phyloP scores from a whole-genome alignment of 148 eudicot species.

The Silene uniflora region DNA sequence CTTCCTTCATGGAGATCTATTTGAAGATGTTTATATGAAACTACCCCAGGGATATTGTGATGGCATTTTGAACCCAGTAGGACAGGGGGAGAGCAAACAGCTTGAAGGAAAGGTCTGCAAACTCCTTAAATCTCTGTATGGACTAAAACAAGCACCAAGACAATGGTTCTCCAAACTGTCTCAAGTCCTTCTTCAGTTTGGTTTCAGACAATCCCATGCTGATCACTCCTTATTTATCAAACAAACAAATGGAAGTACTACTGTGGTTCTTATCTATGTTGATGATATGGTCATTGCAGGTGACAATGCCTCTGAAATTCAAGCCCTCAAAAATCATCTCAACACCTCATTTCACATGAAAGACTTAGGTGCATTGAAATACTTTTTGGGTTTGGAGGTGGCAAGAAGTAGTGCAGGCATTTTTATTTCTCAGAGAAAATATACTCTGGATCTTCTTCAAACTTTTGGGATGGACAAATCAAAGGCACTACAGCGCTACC shows the following conservation, averaged over 20 bases:
- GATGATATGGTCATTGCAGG: neutral
- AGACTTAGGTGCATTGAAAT: neutral
- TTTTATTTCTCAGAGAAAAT: conserved; percentile 2
- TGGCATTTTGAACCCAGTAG: no score
- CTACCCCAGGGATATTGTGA: neutral
- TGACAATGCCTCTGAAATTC: neutral
- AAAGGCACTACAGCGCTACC: neutral
- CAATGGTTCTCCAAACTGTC: neutral
- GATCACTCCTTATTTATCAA: neutral
- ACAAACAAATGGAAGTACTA: neutral
- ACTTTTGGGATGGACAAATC: neutral
- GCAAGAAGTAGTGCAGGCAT: neutral
- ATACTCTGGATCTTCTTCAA: neutral
- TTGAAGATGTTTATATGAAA: neutral
- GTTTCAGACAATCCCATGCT: neutral
- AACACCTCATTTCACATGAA: neutral
- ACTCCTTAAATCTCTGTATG: neutral
- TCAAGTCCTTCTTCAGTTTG: neutral
- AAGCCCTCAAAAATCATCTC: neutral
- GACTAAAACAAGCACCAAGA: neutral
- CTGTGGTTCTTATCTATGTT: neutral
- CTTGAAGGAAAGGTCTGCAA: neutral
- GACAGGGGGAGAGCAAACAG: no score
- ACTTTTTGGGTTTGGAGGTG: neutral
- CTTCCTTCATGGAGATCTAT: neutral